Percentiles rank a stretch among this genome's conserved stretches.
These are phyloP conservation scores for Aspergillus neotritici DNA, from an alignment of 2,329 filamentous ascomycete genomes.

Conservation along the genomic window DNA sequence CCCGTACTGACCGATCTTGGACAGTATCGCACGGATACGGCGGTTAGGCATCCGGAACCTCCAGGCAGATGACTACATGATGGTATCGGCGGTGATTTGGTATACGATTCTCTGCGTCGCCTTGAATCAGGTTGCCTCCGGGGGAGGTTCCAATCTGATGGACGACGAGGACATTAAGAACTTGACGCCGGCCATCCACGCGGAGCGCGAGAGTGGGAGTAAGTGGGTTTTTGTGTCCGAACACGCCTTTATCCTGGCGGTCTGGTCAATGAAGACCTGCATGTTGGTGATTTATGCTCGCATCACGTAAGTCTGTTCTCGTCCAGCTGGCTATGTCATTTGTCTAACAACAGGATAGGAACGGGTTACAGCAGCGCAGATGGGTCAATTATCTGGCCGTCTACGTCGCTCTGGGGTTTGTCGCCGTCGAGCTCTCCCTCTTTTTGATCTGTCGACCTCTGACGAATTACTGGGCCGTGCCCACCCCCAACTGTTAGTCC, in stretches of 20 bases:
- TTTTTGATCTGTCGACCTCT: conserved; percentile 50
- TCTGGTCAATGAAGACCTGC: conserved; percentile 51
- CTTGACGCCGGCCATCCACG: conserved; percentile 44
- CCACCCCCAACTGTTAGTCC: conserved; percentile 32
- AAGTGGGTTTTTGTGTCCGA: conserved; percentile 60
- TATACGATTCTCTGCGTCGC: conserved; percentile 52
- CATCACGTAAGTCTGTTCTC: conserved; percentile 37
- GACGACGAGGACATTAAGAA: conserved; percentile 40
- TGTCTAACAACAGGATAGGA: conserved; percentile 8
- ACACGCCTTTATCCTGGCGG: conserved; percentile 54
- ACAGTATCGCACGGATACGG: conserved; percentile 35
- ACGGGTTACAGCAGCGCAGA: conserved; percentile 31
- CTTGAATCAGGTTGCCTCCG: conserved; percentile 50
- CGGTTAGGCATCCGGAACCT: conserved; percentile 46
- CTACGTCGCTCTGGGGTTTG: conserved; percentile 45
- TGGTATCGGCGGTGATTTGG: conserved; percentile 50
- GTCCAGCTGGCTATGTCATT: not conserved
- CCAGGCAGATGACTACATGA: conserved; percentile 53
- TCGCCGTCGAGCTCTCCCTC: conserved; percentile 46
- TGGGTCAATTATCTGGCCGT: conserved; percentile 33
- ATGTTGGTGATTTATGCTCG: conserved; percentile 50
- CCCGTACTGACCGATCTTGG: not conserved
- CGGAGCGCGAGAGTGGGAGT: conserved; percentile 46
- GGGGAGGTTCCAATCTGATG: conserved; percentile 57
- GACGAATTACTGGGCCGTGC: conserved; percentile 48